Base-by-base conservation (phyloP, 148 eudicot genomes). In the Heliosperma pusillum region DNA sequence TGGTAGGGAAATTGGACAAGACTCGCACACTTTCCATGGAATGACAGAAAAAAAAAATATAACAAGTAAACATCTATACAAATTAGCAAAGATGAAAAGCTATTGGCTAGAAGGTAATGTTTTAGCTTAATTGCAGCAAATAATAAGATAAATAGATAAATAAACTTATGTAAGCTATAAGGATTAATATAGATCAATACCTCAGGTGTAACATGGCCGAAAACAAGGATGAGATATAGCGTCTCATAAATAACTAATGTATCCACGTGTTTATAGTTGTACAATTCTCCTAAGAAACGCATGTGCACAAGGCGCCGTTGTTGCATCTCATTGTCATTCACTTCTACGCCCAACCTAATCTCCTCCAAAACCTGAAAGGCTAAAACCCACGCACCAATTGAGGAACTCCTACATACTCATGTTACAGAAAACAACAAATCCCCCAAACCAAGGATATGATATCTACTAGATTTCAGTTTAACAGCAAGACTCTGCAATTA, bases 291-390 rank as follows among this genome's bases (percentile, higher is more conserved):
- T 66, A 95, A 81, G 82, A 95, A 90, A 73, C 99, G 96, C 97
- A 95, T 90, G 83, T 85, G 91, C 16, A 96, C 96, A 85, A 95
- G 88, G 66, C 94, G 96, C 25, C 83, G 87, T 73, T 95, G 99
- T 82, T 95, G 97, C 97, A 90, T 90, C 47, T 88, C 90, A 84
- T 83, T 92, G 78, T 95, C 99, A 83, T 95, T 95, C 88, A 89
- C 76, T 86, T 95, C 99, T 26, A 95, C 70, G 25, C 97, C 99
- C 47, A 84, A 42, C 80, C 99, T 86, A 62, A 95, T 90, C 82
- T 92, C 96, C 80, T 95, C 99, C 88, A 95, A 85, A 21, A 95
- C 97, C 99, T 95, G 88, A n/a, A n/a, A n/a, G n/a, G n/a, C n/a
- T n/a, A n/a, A 72, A 82, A 80, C 66, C 45, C 72, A 72, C 73